Base-by-base conservation (phyloP, 148 eudicot genomes). In the Cornus kousa region DNA sequence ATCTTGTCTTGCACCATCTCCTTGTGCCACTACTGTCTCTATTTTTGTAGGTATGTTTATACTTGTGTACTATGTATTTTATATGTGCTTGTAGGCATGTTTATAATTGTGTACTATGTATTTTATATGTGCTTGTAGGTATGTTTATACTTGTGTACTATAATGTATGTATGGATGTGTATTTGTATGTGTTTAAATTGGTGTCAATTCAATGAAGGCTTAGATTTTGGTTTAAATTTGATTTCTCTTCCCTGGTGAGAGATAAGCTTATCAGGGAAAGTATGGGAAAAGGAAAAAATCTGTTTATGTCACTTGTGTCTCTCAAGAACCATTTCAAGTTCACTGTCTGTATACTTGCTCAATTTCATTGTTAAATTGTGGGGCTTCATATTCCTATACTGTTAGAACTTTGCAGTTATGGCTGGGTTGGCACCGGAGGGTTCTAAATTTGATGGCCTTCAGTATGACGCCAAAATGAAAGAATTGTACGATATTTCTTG, bases 341-440 rank as follows among this genome's bases (percentile, higher is more conserved):
- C 19, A 62, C 8, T n/a, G 19, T n/a, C 23, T 62, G 11, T 20
- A 62, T 19, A 62, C 20, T 57, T 13, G 17, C 64, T 48, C 53
- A 48, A 11, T 48, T 3, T 48, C 53, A 14, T 57, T 9, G 14
- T 57, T 17, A 57, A 57, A 9, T 5, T 9, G 5, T 57, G 5
- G 64, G 20, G 14, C 5, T 57, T 57, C 5, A 2, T 43, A 43
- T 43, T 1, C 11, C 8, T 62, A 62, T 62, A 9, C 20, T 13
- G 64, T 57, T 20, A 13, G 16, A 57, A 9, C 14, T 13, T 57
- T 85, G 76, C 80, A 91, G 89, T 82, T 82, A 91, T 89, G 93
- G 93, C 93, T 70, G 91, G 87, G 48, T 57, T 20, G 20, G 91
- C 89, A 68, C 82, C 91, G n/a, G 93, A 91, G 85, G 93, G 92